Percentiles rank a stretch among this genome's conserved stretches.
Conservation (phyloP, 1,139 yeast species). For the Sugiyamaella castrensis region DNA sequence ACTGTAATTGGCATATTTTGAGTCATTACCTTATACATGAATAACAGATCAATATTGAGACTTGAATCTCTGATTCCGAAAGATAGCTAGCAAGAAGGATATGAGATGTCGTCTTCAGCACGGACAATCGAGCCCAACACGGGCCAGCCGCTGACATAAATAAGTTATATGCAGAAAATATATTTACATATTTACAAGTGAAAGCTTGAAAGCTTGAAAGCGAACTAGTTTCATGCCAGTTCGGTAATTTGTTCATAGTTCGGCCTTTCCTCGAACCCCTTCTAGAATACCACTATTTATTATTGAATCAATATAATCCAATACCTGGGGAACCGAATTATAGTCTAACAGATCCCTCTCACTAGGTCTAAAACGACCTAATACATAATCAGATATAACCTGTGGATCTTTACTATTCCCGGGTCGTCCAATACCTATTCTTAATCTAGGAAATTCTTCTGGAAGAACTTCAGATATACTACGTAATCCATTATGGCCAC, state of each 20-base stretch:
- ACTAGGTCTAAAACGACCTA: constrained; percentile 44
- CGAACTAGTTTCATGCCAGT: no score
- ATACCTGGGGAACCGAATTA: constrained; percentile 12
- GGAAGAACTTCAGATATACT: constrained; percentile 46
- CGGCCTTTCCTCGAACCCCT: not conserved
- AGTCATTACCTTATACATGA: no score
- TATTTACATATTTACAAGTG: no score
- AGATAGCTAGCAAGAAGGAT: no score
- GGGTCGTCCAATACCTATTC: constrained; percentile 76
- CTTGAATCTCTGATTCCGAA: no score
- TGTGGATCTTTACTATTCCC: constrained; percentile 38
- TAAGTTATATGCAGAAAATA: no score
- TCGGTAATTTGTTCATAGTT: not conserved
- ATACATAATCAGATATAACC: constrained; percentile 60
- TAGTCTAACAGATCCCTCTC: constrained; percentile 20
- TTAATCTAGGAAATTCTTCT: constrained; percentile 52
- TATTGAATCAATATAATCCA: constrained; percentile 6
- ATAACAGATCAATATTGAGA: no score
- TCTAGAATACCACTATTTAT: constrained; percentile 3
- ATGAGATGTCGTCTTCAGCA: no score
- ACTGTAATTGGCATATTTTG: no score
- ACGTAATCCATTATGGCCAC: constrained; percentile 81
- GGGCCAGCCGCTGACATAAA: no score
- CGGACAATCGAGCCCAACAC: no score
- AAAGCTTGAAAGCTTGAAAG: no score